Evolutionary conservation across 306 rosid genomes (phyloP), one percentile per base, ranked within the genome.

Genomic region (Malus sylvestris): DNA sequence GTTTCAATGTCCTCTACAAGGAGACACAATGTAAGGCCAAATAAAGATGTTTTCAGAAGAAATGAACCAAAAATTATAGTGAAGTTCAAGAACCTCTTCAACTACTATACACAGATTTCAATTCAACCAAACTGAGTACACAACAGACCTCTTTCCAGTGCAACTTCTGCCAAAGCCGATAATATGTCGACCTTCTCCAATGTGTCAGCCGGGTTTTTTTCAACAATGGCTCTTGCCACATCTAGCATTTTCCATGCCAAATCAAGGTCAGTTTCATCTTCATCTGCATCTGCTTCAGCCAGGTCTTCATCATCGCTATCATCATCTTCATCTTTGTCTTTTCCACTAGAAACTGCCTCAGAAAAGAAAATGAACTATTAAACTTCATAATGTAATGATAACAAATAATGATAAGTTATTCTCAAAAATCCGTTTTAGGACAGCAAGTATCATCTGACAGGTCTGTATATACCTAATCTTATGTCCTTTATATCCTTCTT

Each of bases 231-330:
- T 88, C 99, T 88, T 1, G 97, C 99, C 84, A 95, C 79, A 82
- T 95, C 99, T 52, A 95, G 93, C 97, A 91, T 95, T 87, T 95
- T 95, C 99, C 99, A 95, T 68, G 99, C 97, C 81, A 95, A 86
- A 75, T 90, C 99, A 80, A 95, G 90, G 88, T 95, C 99, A 72
- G 92, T 81, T 63, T 95, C 99, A 52, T 90, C 99, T 79, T 95
- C 97, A 78, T 95, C 99, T 63, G 82, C 96, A 78, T 95, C 99
- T 67, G 84, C 96, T 83, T 91, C 96, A 75, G 89, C 92, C 69
- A 89, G 77, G 66, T 90, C 93, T 59, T 92, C 98, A 61, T 70
- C 82, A 71, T 90, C 99, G 78, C 96, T 90, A 46, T 66, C 87
- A 52, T 76, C 88, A 74, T 76, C 90, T 75, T 83, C 93, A 71